Evolutionary conservation across 441 rosid species (phyloP).

Genomic region (Pelargonium australe): DNA sequence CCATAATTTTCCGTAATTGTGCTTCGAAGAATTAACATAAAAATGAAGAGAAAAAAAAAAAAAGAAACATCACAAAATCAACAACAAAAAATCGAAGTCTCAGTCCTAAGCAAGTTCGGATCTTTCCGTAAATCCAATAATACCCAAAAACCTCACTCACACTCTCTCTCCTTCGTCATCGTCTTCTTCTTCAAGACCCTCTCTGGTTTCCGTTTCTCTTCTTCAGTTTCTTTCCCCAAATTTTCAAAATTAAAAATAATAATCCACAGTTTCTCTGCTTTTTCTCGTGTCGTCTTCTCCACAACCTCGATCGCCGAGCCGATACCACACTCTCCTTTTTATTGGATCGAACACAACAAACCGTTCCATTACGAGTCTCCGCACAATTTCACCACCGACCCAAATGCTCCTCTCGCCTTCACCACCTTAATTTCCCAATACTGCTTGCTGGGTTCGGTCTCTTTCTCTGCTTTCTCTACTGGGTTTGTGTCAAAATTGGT

Average conservation of each 20-base stretch:
- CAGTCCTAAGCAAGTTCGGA: slow-evolving; percentile 1
- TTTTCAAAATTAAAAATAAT: no score
- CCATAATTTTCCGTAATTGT: background rate
- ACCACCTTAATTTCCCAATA: background rate
- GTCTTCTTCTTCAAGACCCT: background rate
- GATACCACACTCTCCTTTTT: background rate
- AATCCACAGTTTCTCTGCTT: no score
- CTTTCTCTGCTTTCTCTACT: background rate
- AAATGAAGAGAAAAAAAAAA: background rate
- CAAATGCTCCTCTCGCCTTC: background rate
- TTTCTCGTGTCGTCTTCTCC: background rate
- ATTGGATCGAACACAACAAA: background rate
- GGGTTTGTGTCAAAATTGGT: background rate
- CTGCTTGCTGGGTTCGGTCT: background rate
- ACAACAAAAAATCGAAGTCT: background rate
- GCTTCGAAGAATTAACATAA: background rate
- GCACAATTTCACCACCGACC: background rate
- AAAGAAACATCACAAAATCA: background rate
- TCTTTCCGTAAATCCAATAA: background rate
- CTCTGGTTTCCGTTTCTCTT: background rate
- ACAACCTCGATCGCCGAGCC: background rate
- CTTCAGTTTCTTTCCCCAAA: no score
- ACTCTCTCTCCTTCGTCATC: background rate
- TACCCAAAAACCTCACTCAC: background rate
- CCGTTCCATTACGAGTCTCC: background rate